Percentiles rank a stretch among this genome's conserved stretches.
Conservation (phyloP, 495 filamentous ascomycete species). For the Darksidea phi region DNA sequence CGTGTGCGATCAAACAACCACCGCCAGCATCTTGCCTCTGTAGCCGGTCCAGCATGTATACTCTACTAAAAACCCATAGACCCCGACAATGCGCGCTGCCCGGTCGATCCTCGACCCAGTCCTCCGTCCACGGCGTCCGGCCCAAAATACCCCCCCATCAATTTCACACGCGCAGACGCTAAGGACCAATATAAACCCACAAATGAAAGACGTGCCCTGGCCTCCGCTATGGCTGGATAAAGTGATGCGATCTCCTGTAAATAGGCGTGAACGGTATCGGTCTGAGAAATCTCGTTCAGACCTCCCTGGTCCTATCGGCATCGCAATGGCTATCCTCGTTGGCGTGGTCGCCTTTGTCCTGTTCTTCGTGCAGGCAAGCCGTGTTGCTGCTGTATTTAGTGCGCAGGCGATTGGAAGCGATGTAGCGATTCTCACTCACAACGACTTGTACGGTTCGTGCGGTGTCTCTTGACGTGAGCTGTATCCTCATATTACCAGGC, state of each 20-base stretch:
- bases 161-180: background rate
- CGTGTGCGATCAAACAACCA: background rate
- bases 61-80: no score
- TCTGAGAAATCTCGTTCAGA: background rate
- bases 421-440: constrained; percentile 26
- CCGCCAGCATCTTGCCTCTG: no score
- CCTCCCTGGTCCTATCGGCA: constrained; percentile 1
- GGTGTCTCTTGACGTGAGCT: background rate
- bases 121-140: constrained; percentile 1
- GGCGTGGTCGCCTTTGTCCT: background rate
- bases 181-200: constrained; percentile 20
- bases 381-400: constrained; percentile 1
- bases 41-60: no score
- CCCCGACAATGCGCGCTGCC: background rate
- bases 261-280: background rate
- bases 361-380: background rate
- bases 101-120: constrained; percentile 13
- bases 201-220: background rate
- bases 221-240: background rate
- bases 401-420: constrained; percentile 15
- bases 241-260: constrained; percentile 5
- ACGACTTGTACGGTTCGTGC: constrained; percentile 26
- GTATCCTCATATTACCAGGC: constrained; percentile 5
- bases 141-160: constrained; percentile 7
- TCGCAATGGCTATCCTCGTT: constrained; percentile 9